Conservation (phyloP, 2,329 filamentous ascomycete species). For the Diaporthe longicolla region DNA sequence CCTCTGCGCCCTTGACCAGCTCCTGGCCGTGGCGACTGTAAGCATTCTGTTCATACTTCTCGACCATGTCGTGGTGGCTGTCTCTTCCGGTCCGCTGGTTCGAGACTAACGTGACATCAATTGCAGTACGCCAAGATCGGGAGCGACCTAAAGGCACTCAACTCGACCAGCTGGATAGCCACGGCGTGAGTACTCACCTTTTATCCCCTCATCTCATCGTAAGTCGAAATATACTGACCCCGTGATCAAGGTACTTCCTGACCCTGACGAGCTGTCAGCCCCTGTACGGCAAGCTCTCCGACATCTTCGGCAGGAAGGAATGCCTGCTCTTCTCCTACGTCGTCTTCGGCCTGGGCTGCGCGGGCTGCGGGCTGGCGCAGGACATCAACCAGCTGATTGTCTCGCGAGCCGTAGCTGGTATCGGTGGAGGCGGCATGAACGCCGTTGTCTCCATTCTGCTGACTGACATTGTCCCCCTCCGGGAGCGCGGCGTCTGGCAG, state of each 20-base stretch:
- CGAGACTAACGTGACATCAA: not conserved
- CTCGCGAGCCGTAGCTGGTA: conserved; percentile 62
- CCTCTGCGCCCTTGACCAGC: conserved; percentile 81
- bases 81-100: no score
- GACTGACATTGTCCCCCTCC: conserved; percentile 78
- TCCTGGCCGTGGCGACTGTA: conserved; percentile 77
- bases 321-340: conserved; percentile 73
- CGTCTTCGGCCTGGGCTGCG: conserved; percentile 50
- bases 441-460: conserved; percentile 78
- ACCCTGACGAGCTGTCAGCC: conserved; percentile 83
- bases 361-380: conserved; percentile 70
- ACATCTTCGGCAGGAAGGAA: conserved; percentile 77
- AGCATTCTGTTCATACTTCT: not conserved
- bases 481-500: conserved; percentile 81
- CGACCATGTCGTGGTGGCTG: not conserved
- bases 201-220: no score
- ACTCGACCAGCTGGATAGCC: conserved; percentile 82
- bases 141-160: conserved; percentile 80
- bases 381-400: conserved; percentile 56
- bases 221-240: no score
- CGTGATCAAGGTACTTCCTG: conserved; percentile 72
- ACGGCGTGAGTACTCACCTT: conserved; percentile 41
- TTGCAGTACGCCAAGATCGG: conserved; percentile 79
- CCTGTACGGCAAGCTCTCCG: conserved; percentile 64
- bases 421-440: conserved; percentile 81